These are phyloP conservation scores for Exophiala sp. DNA, from an alignment of 2,329 filamentous ascomycete genomes.

Conservation along the genomic window DNA sequence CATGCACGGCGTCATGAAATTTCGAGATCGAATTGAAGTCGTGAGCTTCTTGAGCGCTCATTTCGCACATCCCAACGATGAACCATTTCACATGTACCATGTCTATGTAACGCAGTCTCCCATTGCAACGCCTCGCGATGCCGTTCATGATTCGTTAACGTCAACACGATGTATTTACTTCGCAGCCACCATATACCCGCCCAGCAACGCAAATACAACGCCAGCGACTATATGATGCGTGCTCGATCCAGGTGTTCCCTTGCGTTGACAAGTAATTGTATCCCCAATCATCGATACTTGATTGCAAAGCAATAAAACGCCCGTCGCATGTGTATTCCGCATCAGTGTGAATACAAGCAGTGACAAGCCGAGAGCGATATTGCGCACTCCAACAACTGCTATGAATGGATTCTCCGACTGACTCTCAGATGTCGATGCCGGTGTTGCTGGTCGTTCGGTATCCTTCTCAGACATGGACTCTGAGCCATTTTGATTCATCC, in stretches of 20 bases:
- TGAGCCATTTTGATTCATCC: background rate
- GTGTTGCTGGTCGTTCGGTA: background rate
- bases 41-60: no score
- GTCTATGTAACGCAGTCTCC: no score
- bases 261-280: background rate
- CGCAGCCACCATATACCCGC: background rate
- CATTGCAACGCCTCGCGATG: no score
- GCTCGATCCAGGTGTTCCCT: background rate
- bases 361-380: slow-evolving; percentile 2
- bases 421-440: background rate
- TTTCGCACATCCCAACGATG: no score
- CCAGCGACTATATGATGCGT: slow-evolving; percentile 2
- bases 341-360: background rate
- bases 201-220: slow-evolving; percentile 1
- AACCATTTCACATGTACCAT: no score
- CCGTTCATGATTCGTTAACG: background rate
- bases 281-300: slow-evolving; percentile 5
- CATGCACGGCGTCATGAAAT: no score
- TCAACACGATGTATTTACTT: background rate
- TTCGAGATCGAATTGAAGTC: no score
- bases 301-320: slow-evolving; percentile 6
- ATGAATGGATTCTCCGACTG: slow-evolving; percentile 3
- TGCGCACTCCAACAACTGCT: slow-evolving; percentile 5
- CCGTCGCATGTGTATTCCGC: background rate
- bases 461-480: background rate